Conservation (phyloP, 1,284 basidiomycete genomes). For the Cutaneotrichosporon sp. region DNA sequence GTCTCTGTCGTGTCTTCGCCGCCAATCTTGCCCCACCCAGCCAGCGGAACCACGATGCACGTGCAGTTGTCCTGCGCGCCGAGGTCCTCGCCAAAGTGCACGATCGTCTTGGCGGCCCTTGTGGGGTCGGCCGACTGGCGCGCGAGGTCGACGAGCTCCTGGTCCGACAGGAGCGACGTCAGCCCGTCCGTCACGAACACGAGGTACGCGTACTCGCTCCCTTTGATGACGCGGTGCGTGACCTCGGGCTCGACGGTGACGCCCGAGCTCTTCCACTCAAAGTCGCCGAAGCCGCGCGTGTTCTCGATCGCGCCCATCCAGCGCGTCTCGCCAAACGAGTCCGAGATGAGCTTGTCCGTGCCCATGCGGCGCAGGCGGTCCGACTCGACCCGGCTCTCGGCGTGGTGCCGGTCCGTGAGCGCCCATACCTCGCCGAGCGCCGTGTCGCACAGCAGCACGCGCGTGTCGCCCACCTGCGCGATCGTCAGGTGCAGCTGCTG, state of each 20-base stretch:
- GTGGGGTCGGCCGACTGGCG: constrained; percentile 71
- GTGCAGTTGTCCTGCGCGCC: constrained; percentile 91
- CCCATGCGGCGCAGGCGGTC: constrained; percentile 84
- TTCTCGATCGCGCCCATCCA: constrained; percentile 98
- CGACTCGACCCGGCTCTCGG: constrained; percentile 83
- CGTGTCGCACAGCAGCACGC: constrained; percentile 77
- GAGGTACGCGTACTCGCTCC: constrained; percentile 73
- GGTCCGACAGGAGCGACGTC: constrained; percentile 85
- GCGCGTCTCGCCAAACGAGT: constrained; percentile 91
- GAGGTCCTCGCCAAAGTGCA: constrained; percentile 86
- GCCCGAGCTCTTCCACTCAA: constrained; percentile 83
- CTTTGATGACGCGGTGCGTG: constrained; percentile 72
- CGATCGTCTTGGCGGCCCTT: constrained; percentile 76
- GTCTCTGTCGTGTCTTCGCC: constrained; percentile 75
- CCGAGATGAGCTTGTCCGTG: constrained; percentile 73
- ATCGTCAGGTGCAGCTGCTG: constrained; percentile 72
- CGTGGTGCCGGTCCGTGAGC: constrained; percentile 90
- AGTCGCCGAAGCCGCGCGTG: constrained; percentile 89
- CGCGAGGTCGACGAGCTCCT: constrained; percentile 90
- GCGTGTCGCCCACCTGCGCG: constrained; percentile 92
- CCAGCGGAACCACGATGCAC: constrained; percentile 83
- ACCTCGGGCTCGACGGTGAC: constrained; percentile 96
- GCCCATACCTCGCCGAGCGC: constrained; percentile 70
- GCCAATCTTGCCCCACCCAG: constrained; percentile 81
- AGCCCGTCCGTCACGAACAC: constrained; percentile 87